Evolutionary conservation across 2,329 filamentous ascomycete species (phyloP), one percentile per base, ranked within the genome.

Genomic region (Colletotrichum eleusines): DNA sequence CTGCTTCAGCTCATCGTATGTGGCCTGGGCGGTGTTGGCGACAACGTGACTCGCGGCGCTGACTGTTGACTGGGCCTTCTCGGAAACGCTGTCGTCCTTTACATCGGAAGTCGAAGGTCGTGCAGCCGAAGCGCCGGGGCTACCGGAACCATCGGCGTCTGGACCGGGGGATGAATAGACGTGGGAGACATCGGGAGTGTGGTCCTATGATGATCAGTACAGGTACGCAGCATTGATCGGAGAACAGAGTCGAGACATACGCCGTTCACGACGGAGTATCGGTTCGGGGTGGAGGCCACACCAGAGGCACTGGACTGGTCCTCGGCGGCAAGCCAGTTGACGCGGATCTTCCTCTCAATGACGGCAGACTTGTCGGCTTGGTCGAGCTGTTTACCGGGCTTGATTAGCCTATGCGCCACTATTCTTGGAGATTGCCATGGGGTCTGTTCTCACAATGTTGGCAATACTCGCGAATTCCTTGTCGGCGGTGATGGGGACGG

Each of bases 341-440:
- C 96, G 57, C 95, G 91, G 76, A 99, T 99, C 87, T 98, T 99
- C 85, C 92, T 94, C 86, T 99, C 96, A 77, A 94, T 90, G 71
- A 99, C 91, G 28, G 88, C 86, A 18, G 87, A 86, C 84, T 97
- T 98, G 69, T 93, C 88, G 12, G 85, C 96, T 85, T 79, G 92
- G 85, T 88, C 89, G 90, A 95, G 97, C 92, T 96, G 76, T 71
- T 75, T 18, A 20, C 23, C 59, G 42, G 66, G 75, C 31, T 40
- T 50, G 5, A 50, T 73, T 62, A 73, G 64, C 23, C 18, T 38
- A 9, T 54, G 65, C 50, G 65, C 60, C 42, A 51, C 33, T 26
- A 8, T 48, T 58, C n/a, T 64, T 44, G n/a, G 54, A 59, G 28
- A 12, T 26, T 11, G 33, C 16, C 40, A 51, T 20, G 23, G n/a